Evolutionary conservation across 2,329 filamentous ascomycete species (phyloP), one percentile per base, ranked within the genome.

Genomic region (Sarocladium strictum): DNA sequence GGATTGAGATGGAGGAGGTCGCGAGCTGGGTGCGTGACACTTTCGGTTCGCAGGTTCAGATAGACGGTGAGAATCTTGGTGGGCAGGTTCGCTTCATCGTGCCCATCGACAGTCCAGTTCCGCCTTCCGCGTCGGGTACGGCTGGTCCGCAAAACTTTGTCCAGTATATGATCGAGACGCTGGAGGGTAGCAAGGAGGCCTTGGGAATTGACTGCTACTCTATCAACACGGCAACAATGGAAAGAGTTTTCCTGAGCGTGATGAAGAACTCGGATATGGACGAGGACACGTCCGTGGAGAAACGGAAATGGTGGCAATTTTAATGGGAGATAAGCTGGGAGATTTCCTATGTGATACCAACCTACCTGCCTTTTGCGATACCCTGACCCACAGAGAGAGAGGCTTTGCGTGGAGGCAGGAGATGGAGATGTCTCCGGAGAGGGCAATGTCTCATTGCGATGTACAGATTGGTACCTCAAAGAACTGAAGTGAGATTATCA

Each of bases 1-100:
- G 79, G 3, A 76, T 76, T 17, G 86, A 89, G 61, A 90, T 90
- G 74, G 70, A 76, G 2, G 65, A 66, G 2, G 78, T 93, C 45
- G 79, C 81, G 52, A 56, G 63, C 0, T 93, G 89, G 86, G 78
- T 93, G n/a, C 43, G 43, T 32, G 26, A 32, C 23, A 49, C 23
- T 12, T 49, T 49, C 17, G 24, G 43, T 24, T 27, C 23, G 15
- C 23, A 29, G 26, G 26, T 49, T 24, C 43, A 49, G 43, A 15
- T 49, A 12, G 43, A 49, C 26, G 43, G 43, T 12, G 24, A 49
- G 43, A 29, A 32, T 17, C 43, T 49, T 17, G 43, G 43, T 32
- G 43, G 43, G 9, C 43, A 49, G 26, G 26, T 49, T 32, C 43
- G 43, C 10, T 49, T 49, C 43, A 49, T 49, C 43, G 43, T 49